Percentiles rank a stretch among this genome's conserved stretches.
phyloP scores from a whole-genome alignment of 768 basidiomycete species.

The Wakefieldia striispora region DNA sequence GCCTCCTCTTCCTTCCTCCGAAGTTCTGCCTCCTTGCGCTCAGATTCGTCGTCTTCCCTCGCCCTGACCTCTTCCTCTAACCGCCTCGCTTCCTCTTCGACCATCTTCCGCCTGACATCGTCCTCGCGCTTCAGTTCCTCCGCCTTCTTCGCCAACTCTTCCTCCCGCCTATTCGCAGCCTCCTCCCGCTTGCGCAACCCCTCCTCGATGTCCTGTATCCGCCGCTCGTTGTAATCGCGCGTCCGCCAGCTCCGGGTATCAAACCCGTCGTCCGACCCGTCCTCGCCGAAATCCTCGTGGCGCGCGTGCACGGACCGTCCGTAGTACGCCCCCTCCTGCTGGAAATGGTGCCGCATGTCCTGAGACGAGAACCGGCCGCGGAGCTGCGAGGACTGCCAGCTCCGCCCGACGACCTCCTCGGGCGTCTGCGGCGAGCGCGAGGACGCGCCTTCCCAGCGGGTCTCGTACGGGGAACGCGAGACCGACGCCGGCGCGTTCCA shows the following conservation, averaged over 20 bases:
- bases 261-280: slow-evolving; percentile 29
- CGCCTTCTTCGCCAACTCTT: slow-evolving; percentile 33
- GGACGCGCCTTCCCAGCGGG: slow-evolving; percentile 24
- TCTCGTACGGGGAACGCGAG: slow-evolving; percentile 27
- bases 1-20: slow-evolving; percentile 34
- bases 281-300: slow-evolving; percentile 30
- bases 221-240: slow-evolving; percentile 31
- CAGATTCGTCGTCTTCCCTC: slow-evolving; percentile 22
- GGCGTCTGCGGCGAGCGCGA: slow-evolving; percentile 31
- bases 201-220: slow-evolving; percentile 33
- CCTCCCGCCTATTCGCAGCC: slow-evolving; percentile 34
- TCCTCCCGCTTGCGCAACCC: slow-evolving; percentile 32
- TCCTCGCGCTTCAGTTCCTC: slow-evolving; percentile 36
- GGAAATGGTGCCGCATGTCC: slow-evolving; percentile 28
- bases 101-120: slow-evolving; percentile 21
- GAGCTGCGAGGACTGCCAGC: slow-evolving; percentile 31
- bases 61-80: slow-evolving; percentile 28
- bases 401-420: slow-evolving; percentile 25
- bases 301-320: slow-evolving; percentile 25
- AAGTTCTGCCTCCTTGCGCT: slow-evolving; percentile 29
- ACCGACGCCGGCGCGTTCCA: slow-evolving; percentile 15
- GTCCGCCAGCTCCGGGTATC: slow-evolving; percentile 32
- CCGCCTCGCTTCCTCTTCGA: slow-evolving; percentile 25
- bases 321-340: slow-evolving; percentile 18
- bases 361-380: slow-evolving; percentile 28